A percentile compares a stretch with the other conserved stretches of the same genome.
phyloP scores from a whole-genome alignment of 306 rosid species.

The Aeschynomene evenia region DNA sequence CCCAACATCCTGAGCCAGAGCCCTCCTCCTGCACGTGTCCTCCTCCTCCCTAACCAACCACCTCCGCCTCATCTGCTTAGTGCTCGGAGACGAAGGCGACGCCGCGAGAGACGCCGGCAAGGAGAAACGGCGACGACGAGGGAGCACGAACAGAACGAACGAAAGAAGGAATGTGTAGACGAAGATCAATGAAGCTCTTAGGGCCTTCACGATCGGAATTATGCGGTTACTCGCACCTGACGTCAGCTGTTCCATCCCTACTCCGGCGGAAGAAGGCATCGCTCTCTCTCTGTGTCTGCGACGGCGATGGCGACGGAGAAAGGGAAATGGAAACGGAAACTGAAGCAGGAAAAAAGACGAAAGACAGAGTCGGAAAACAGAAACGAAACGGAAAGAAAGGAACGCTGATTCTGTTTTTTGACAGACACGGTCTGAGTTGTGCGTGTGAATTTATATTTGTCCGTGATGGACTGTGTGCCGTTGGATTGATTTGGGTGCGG shows the following conservation, averaged over 20 bases:
- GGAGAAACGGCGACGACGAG: conserved; percentile 54
- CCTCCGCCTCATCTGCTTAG: conserved; percentile 47
- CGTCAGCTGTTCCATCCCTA: conserved; percentile 82
- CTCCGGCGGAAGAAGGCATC: conserved; percentile 51
- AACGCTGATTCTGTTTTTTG: background rate
- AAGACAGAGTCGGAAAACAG: background rate
- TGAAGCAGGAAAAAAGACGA: background rate
- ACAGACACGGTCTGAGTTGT: no score
- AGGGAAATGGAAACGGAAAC: background rate
- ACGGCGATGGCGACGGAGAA: conserved; percentile 35
- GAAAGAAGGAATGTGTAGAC: conserved; percentile 64
- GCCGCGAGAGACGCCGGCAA: conserved; percentile 2
- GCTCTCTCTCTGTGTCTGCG: background rate
- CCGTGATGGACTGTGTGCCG: background rate
- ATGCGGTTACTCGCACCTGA: conserved; percentile 99
- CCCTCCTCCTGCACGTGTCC: conserved; percentile 73
- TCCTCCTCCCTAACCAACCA: conserved; percentile 76
- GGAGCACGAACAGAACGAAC: conserved; percentile 50
- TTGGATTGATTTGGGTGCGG: background rate
- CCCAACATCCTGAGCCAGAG: conserved; percentile 66
- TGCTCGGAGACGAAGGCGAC: conserved; percentile 44
- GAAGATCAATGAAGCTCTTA: conserved; percentile 55
- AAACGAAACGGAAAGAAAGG: background rate
- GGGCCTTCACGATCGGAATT: conserved; percentile 71
- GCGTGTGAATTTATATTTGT: background rate